Conservation (phyloP, 1,284 basidiomycete species). For the Rhodotorula sp. region DNA sequence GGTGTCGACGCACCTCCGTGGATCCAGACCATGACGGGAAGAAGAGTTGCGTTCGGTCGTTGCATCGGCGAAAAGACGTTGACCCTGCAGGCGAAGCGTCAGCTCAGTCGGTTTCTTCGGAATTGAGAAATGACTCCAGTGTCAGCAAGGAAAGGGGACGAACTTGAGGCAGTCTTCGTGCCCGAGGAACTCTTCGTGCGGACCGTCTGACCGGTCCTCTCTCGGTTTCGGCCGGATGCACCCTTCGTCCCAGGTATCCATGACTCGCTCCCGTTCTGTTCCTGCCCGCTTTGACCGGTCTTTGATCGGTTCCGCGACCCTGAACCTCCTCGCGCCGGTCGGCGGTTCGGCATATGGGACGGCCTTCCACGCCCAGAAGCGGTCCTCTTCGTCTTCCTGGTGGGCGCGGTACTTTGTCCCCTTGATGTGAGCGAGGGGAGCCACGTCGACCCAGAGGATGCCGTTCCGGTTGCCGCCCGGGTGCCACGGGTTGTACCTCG, state of each 20-base stretch:
- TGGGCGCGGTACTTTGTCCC: constrained; percentile 15
- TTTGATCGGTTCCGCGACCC: constrained; percentile 1
- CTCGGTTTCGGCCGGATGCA: constrained; percentile 28
- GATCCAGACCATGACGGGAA: constrained; percentile 36
- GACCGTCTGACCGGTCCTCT: constrained; percentile 19
- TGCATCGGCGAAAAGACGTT: constrained; percentile 34
- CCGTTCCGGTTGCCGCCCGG: not conserved
- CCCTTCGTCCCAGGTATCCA: constrained; percentile 28
- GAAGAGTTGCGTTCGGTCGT: constrained; percentile 16
- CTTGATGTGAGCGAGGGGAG: not conserved
- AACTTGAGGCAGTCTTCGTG: constrained; percentile 39
- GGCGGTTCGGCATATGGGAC: constrained; percentile 30
- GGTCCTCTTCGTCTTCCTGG: constrained; percentile 12
- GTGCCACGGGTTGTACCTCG: constrained; percentile 24
- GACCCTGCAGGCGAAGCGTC: constrained; percentile 9
- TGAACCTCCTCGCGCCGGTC: constrained; percentile 24
- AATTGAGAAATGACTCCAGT: no score
- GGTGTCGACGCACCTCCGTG: constrained; percentile 17
- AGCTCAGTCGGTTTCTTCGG: not conserved
- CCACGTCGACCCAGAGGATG: not conserved
- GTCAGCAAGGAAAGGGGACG: not conserved
- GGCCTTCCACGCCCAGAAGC: constrained; percentile 25
- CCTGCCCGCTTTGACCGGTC: constrained; percentile 1
- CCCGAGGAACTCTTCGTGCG: constrained; percentile 31
- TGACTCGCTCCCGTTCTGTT: constrained; percentile 2